phyloP scores from a whole-genome alignment of 495 filamentous ascomycete species.

The Letharia columbiana region DNA sequence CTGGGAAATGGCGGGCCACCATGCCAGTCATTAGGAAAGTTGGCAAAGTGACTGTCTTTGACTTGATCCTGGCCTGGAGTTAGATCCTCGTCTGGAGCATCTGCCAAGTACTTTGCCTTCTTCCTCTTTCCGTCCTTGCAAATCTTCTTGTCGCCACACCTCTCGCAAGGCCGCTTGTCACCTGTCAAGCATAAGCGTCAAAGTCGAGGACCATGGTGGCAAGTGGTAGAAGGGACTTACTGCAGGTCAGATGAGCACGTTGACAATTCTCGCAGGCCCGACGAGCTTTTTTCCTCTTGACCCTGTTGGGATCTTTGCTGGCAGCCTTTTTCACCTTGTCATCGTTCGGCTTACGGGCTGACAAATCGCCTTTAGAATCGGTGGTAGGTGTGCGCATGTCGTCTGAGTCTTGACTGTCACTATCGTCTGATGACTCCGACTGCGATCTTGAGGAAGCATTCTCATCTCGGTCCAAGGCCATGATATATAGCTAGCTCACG shows the following conservation, averaged over 20 bases:
- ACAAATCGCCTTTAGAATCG: slow-evolving; percentile 21
- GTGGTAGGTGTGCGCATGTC: slow-evolving; percentile 48
- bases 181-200: slow-evolving; percentile 34
- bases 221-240: slow-evolving; percentile 47
- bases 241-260: slow-evolving; percentile 93
- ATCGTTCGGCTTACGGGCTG: slow-evolving; percentile 35
- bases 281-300: slow-evolving; percentile 89
- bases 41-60: slow-evolving; percentile 25
- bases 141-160: slow-evolving; percentile 79
- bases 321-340: slow-evolving; percentile 49
- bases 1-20: slow-evolving; percentile 10
- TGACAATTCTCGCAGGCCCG: slow-evolving; percentile 96
- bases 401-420: slow-evolving; percentile 41
- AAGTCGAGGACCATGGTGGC: not conserved
- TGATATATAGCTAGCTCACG: slow-evolving; percentile 29
- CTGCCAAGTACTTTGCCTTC: slow-evolving; percentile 98
- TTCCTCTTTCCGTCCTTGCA: slow-evolving; percentile 96
- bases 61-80: slow-evolving; percentile 50
- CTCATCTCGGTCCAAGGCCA: slow-evolving; percentile 46
- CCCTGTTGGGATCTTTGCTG: slow-evolving; percentile 69
- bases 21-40: slow-evolving; percentile 3
- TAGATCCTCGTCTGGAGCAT: slow-evolving; percentile 74
- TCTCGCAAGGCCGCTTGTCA: slow-evolving; percentile 82
- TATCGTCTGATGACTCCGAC: slow-evolving; percentile 38
- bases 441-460: slow-evolving; percentile 34